A percentile compares a stretch with the other conserved stretches of the same genome.
Conservation (phyloP, 2,329 filamentous ascomycete species). For the Emmonsiellopsis sp. region DNA sequence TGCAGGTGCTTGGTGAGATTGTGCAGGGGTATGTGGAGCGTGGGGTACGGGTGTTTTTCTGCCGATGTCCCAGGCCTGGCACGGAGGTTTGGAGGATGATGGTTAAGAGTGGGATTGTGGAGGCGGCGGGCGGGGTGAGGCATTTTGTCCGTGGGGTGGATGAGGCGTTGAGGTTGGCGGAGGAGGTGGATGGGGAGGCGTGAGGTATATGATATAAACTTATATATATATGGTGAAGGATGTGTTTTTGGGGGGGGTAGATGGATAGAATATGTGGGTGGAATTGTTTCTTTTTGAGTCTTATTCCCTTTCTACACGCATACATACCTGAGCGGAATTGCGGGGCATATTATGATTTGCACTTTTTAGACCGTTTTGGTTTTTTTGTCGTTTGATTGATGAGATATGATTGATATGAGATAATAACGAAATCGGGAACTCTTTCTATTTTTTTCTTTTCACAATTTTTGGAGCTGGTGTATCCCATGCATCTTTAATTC, state of each 20-base stretch:
- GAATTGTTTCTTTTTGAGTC: too few relatives aligned
- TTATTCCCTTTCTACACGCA: too few relatives aligned
- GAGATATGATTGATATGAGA: too few relatives aligned
- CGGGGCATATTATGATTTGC: too few relatives aligned
- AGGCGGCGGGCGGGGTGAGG: conserved; percentile 63
- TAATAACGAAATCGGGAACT: too few relatives aligned
- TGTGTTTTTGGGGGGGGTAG: background rate
- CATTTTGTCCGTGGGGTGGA: conserved; percentile 79
- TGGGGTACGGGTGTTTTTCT: conserved; percentile 54
- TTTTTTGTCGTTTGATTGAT: too few relatives aligned
- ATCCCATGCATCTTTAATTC: too few relatives aligned
- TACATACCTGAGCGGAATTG: too few relatives aligned
- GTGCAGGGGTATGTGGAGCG: conserved; percentile 69
- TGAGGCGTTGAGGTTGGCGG: conserved; percentile 72
- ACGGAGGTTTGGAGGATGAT: conserved; percentile 63
- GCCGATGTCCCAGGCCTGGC: conserved; percentile 42
- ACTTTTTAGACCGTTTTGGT: too few relatives aligned
- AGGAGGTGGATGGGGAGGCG: conserved; percentile 50
- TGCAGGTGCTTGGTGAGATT: conserved; percentile 86
- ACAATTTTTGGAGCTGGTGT: too few relatives aligned
- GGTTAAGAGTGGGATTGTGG: conserved; percentile 72
- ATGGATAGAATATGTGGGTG: too few relatives aligned
- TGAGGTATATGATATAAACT: background rate
- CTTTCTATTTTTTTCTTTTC: too few relatives aligned
- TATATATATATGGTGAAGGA: background rate